phyloP scores from a whole-genome alignment of 129 eudicot species.

The Flaveria sonorensis region DNA sequence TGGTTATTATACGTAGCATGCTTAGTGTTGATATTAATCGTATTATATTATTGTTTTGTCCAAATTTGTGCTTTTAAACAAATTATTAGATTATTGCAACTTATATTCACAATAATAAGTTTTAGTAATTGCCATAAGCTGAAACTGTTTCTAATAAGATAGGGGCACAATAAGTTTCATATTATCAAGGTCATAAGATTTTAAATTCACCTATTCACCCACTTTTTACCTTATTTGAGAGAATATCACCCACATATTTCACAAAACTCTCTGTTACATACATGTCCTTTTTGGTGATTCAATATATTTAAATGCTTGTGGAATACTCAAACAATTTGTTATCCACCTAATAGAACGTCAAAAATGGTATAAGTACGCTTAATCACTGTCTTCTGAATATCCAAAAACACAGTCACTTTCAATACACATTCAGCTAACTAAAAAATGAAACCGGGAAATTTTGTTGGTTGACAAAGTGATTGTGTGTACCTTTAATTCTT shows the following conservation, averaged over 20 bases:
- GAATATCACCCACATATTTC: background rate
- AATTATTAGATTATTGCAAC: background rate
- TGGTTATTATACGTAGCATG: no score
- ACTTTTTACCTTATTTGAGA: background rate
- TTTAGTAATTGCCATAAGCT: background rate
- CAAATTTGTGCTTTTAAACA: background rate
- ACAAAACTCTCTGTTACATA: conserved; percentile 2
- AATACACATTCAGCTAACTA: background rate
- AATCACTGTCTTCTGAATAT: background rate
- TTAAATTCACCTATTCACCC: background rate
- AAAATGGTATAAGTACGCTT: background rate
- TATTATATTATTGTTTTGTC: background rate
- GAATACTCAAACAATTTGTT: background rate
- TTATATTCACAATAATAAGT: background rate
- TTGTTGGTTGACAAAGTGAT: background rate
- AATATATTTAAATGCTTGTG: background rate
- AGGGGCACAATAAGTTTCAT: background rate
- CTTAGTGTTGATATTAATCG: background rate
- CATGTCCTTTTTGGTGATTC: background rate
- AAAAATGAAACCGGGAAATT: background rate
- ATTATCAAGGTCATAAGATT: background rate
- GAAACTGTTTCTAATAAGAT: background rate
- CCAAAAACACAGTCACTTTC: background rate
- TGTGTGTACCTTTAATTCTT: conserved; percentile 82
- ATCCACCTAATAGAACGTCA: background rate